Evolutionary conservation across 139 green algal genomes (phyloP).

Genomic region (Diplosphaera chodatii): DNA sequence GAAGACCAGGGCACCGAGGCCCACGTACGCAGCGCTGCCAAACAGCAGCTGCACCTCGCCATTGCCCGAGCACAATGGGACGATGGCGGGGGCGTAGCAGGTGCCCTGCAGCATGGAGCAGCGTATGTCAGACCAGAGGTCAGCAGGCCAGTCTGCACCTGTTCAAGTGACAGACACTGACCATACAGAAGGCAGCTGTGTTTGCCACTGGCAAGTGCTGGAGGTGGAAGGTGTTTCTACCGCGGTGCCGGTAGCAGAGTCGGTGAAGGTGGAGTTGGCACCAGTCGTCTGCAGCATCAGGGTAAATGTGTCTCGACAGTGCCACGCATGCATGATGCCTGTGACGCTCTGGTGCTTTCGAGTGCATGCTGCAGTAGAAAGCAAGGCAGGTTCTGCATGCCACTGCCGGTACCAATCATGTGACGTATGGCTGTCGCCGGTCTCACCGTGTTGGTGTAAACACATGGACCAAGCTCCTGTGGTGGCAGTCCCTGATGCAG

Average conservation of each 20-base stretch:
- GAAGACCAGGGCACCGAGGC: conserved; percentile 9
- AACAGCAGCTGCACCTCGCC: conserved; percentile 2
- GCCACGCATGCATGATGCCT: too few relatives aligned
- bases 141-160: too few relatives aligned
- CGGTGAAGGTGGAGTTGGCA: neutral
- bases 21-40: conserved; percentile 4
- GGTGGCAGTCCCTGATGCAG: neutral
- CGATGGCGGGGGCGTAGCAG: neutral
- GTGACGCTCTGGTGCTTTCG: too few relatives aligned
- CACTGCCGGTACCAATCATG: neutral
- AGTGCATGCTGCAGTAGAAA: neutral
- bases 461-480: neutral
- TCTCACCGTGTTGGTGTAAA: neutral
- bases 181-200: too few relatives aligned
- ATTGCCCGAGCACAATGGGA: neutral
- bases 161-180: too few relatives aligned
- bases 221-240: too few relatives aligned
- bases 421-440: too few relatives aligned
- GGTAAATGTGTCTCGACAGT: too few relatives aligned
- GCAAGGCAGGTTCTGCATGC: neutral
- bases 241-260: neutral
- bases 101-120: neutral
- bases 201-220: too few relatives aligned
- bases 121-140: too few relatives aligned
- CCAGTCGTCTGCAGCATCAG: neutral